Base-by-base conservation (phyloP, 2,329 filamentous ascomycete genomes). In the Zasmidium citrigriseum region DNA sequence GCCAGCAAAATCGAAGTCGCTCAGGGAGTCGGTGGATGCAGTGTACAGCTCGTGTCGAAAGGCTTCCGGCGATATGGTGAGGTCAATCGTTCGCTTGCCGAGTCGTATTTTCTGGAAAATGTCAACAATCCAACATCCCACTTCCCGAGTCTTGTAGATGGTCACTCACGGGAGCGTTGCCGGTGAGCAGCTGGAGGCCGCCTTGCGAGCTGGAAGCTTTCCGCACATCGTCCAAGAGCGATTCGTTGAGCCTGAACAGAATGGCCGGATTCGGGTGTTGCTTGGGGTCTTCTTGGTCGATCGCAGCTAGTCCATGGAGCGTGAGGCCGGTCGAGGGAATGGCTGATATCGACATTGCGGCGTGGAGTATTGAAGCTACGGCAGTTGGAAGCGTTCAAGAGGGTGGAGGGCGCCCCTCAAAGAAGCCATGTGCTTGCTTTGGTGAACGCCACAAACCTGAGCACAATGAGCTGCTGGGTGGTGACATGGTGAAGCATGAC, bases 41-140 rank as follows among this genome's bases (percentile, higher is more conserved):
- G 75, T 70, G 75, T 86, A 88, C 60, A 88, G 73, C 73, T 87
- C 85, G 64, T 82, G 81, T 59, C 80, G 79, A 67, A 81, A 79
- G 44, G 76, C 77, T 68, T 86, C 82, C 59, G 81, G 70, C 58
- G 74, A 78, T 63, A 82, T 77, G 59, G 81, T 78, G 66, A 87
- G 78, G 27, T 80, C 74, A 61, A 85, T 79, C 27, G 80, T 80
- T 69, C 83, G 83, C 70, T 80, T 80, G 63, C 82, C 84, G 67
- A 82, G 82, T 66, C 82, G 81, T 60, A 88, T 78, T 70, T 81
- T 80, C 73, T 83, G 49, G 54, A 41, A 29, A 18, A 18, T 14
- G 25, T 58, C 52, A 54, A 50, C 20, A 24, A n/a, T n/a, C 16
- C 46, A 34, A 24, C 41, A 34, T 23, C 22, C 22, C 27, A 29